Base-by-base conservation (phyloP, 164 flowering plant species). In the Vitis rotundifolia region DNA sequence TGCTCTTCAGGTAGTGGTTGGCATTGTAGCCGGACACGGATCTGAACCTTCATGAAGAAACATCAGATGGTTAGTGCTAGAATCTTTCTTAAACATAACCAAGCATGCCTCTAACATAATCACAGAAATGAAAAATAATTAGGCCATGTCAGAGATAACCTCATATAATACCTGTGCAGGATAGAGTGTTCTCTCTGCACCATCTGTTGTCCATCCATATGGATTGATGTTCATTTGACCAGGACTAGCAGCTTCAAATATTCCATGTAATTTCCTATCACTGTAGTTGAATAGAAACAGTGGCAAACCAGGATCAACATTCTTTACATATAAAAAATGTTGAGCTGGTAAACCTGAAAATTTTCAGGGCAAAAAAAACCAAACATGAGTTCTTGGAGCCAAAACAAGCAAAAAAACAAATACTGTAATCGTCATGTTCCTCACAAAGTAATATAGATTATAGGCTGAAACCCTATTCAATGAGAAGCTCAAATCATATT, bases 261-360 rank as follows among this genome's bases (percentile, higher is more conserved):
- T 80, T 3, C 99, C 99, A 78, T 88, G 86, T 15, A 96, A 86
- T 65, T 74, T 88, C 52, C 95, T 77, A 62, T 86, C 87, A 49
- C 76, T 80, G 68, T 93, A 93, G 84, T 91, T 91, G 82, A 96
- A 93, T 31, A 96, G 68, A 72, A 96, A 96, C n/a, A 96, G 80
- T 1, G 97, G 88, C 85, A 96, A 69, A 22, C 99, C 98, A n/a
- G 93, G 87, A 61, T 77, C 71, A 49, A 96, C 82, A 18, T 91
- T 91, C 79, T 73, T 76, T 49, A 92, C 88, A 81, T 86, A 91
- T 5, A 75, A 26, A 69, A 85, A 82, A 75, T 92, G 97, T 29
- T n/a, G 54, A 55, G 71, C 71, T 16, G 93, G 97, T 74, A 91
- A 84, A 28, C 94, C 97, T 90, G 91, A 68, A 44, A 74, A 37